Percentiles rank a stretch among this genome's conserved stretches.
Evolutionary conservation across 257 asterid species (phyloP).

Genomic region (Linderniella brevidens): DNA sequence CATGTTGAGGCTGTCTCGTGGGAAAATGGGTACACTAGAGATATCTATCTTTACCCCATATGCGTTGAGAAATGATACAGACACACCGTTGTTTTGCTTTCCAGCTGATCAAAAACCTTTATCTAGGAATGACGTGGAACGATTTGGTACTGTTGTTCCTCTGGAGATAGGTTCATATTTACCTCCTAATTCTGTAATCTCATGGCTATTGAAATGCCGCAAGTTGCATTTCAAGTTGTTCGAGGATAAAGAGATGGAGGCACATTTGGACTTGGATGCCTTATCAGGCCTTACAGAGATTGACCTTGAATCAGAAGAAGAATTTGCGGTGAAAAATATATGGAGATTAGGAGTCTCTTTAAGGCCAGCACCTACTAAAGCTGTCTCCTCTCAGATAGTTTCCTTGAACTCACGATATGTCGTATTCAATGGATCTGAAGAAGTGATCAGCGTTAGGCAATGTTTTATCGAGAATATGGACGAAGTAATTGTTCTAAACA

Average conservation of each 20-base stretch:
- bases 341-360: conserved; percentile 68
- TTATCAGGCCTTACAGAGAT: conserved; percentile 84
- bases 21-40: conserved; percentile 63
- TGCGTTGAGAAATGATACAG: conserved; percentile 48
- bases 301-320: conserved; percentile 55
- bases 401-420: conserved; percentile 59
- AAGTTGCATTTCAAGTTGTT: conserved; percentile 42
- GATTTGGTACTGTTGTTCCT: conserved; percentile 36
- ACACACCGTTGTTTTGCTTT: conserved; percentile 34
- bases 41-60: conserved; percentile 61
- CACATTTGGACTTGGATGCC: conserved; percentile 72
- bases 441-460: conserved; percentile 48
- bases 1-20: conserved; percentile 68
- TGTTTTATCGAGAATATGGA: conserved; percentile 64
- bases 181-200: conserved; percentile 58
- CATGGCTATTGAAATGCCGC: conserved; percentile 72
- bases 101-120: conserved; percentile 51
- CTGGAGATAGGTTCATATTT: conserved; percentile 55
- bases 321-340: conserved; percentile 33
- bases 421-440: conserved; percentile 64
- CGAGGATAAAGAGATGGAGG: conserved; percentile 56
- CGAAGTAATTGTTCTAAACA: conserved; percentile 33
- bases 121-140: conserved; percentile 38
- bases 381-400: conserved; percentile 41
- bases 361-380: conserved; percentile 34